Conservation (phyloP, 306 rosid genomes). For the Quercus mongolica region DNA sequence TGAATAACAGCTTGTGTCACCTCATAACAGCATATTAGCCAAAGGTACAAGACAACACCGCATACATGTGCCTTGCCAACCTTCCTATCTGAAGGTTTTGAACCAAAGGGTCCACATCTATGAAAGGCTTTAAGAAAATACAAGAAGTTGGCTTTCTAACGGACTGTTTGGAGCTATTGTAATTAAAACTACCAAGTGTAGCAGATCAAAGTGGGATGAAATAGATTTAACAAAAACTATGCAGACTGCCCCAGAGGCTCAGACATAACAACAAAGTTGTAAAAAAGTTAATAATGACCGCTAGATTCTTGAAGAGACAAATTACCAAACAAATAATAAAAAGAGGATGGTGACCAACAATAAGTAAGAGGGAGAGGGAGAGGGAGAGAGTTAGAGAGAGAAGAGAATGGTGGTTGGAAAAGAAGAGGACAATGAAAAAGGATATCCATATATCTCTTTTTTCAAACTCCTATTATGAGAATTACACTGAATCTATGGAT, state of each 20-base stretch:
- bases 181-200: too few relatives aligned
- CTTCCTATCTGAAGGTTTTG: background rate
- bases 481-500: too few relatives aligned
- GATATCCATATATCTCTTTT: too few relatives aligned
- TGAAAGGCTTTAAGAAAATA: background rate
- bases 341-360: too few relatives aligned
- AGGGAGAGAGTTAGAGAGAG: too few relatives aligned
- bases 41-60: slow-evolving; percentile 29
- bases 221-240: background rate
- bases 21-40: slow-evolving; percentile 23
- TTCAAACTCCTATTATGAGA: too few relatives aligned
- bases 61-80: slow-evolving; percentile 38
- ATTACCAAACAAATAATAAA: too few relatives aligned
- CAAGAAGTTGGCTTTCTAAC: background rate
- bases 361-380: too few relatives aligned
- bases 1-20: slow-evolving; percentile 22
- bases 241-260: too few relatives aligned
- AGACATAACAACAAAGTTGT: too few relatives aligned
- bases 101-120: slow-evolving; percentile 3
- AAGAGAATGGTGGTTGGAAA: background rate
- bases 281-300: too few relatives aligned
- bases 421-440: background rate
- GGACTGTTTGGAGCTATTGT: background rate
- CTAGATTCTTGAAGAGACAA: too few relatives aligned
- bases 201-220: background rate